Evolutionary conservation across 495 filamentous ascomycete genomes (phyloP), one percentile per base, ranked within the genome.

Genomic region (Penicillium tannophilum): DNA sequence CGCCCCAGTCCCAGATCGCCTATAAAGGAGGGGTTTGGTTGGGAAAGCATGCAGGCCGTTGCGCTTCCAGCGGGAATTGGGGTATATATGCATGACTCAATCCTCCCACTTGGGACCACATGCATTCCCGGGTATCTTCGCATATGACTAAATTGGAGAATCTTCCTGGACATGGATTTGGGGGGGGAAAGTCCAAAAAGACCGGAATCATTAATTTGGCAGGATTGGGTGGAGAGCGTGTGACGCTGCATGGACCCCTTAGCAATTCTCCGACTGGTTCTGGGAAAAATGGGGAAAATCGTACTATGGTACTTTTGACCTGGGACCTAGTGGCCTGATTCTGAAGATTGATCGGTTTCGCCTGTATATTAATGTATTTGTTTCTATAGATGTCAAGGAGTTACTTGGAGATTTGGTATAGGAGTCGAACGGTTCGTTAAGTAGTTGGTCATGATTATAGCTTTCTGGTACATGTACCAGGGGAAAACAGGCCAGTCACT

Each of bases 111-210:
- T 54, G 61, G 64, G 64, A 67, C 55, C 51, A 41, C 64, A 67
- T 67, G 58, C 64, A 60, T 66, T 16, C 48, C 50, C 55, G 49
- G 61, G 64, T 58, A 60, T 66, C 60, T 67, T 56, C 48, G 54
- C 54, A 58, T 49, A n/a, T 45, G 52, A 42, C 9, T 36, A 36
- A 36, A 14, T 36, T 36, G 33, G 1, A 36, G 33, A 1, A 28
- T 28, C 28, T 28, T 23, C 20, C 20, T 23, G 20, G 20, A 23
- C 28, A 28, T 5, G 33, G 33, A 36, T 36, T 35, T 35, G 3
- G 33, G 12, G 46, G 12, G 20, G 26, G 16, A 10, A 31, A n/a
- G 23, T 4, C 19, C 1, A 23, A 50, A 50, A 50, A 50, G 28
- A 51, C 48, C 16, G 31, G 14, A 12, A 36, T 36, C 24, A 23